Percentiles rank a stretch among this genome's conserved stretches.
Conservation (phyloP, 176 grass and related monocot genomes). For the Eragrostis curvula region DNA sequence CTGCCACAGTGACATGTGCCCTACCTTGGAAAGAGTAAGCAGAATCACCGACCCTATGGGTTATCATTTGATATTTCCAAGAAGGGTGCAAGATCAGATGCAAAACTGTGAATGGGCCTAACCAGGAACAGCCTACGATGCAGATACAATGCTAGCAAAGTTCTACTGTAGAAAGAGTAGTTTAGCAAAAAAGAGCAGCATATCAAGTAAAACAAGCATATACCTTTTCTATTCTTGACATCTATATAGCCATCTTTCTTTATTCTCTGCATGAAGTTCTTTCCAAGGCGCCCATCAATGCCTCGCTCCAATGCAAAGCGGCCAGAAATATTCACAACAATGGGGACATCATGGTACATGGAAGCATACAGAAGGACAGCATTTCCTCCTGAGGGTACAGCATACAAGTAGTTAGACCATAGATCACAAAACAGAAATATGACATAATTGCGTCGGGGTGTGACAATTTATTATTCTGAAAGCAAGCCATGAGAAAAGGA, state of each 20-base stretch:
- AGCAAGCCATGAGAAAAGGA: background rate
- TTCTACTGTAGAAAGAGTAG: background rate
- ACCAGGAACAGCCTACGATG: constrained; percentile 8
- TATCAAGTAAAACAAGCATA: constrained; percentile 22
- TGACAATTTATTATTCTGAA: background rate
- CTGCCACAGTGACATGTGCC: background rate
- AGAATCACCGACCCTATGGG: constrained; percentile 15
- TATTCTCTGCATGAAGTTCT: constrained; percentile 80
- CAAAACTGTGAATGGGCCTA: background rate
- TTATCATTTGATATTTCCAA: constrained; percentile 16
- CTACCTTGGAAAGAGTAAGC: constrained; percentile 6
- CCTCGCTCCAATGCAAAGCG: constrained; percentile 79
- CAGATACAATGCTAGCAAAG: constrained; percentile 24
- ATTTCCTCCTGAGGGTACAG: constrained; percentile 67
- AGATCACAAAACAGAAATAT: background rate
- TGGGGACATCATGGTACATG: constrained; percentile 55
- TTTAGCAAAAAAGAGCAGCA: background rate
- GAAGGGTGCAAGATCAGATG: background rate
- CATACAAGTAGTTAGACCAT: constrained; percentile 7
- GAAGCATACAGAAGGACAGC: constrained; percentile 86
- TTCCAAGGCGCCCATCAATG: constrained; percentile 79
- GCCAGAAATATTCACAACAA: constrained; percentile 78
- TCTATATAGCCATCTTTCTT: constrained; percentile 84
- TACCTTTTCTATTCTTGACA: constrained; percentile 83
- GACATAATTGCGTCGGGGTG: no score